Evolutionary conservation across 2,329 filamentous ascomycete species (phyloP).

Genomic region (Fusarium heterosporum): DNA sequence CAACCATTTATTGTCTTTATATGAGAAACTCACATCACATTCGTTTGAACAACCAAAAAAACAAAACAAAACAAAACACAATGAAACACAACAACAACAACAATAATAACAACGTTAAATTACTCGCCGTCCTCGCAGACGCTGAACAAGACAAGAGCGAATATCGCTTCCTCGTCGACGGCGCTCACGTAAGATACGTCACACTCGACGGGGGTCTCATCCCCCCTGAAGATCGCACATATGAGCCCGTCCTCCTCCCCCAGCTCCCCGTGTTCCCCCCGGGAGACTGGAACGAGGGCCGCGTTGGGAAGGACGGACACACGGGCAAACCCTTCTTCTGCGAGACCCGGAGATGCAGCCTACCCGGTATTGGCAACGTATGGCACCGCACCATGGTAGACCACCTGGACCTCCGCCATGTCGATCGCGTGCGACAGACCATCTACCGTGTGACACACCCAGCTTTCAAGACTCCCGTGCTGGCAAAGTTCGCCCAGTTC

Average conservation of each 20-base stretch:
- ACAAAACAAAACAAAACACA: background rate
- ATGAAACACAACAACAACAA: constrained; percentile 35
- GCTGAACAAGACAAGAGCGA: constrained; percentile 48
- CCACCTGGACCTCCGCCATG: constrained; percentile 49
- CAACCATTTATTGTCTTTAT: constrained; percentile 9
- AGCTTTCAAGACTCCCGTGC: constrained; percentile 36
- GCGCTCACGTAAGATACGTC: constrained; percentile 55
- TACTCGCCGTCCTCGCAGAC: constrained; percentile 46
- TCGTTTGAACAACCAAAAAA: background rate
- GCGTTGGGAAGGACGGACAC: constrained; percentile 46
- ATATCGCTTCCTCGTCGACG: constrained; percentile 54
- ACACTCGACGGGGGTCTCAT: constrained; percentile 53
- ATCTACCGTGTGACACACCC: constrained; percentile 46
- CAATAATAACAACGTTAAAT: constrained; percentile 40
- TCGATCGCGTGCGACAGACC: constrained; percentile 45
- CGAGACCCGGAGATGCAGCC: constrained; percentile 36
- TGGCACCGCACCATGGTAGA: constrained; percentile 53
- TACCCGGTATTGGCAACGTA: constrained; percentile 49
- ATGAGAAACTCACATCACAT: background rate
- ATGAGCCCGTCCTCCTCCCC: constrained; percentile 49
- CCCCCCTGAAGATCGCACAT: constrained; percentile 50
- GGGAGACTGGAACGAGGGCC: constrained; percentile 56
- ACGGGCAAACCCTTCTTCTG: constrained; percentile 47
- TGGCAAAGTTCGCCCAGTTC: constrained; percentile 48
- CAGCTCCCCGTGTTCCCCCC: constrained; percentile 53